Conservation (phyloP, 306 rosid species). For the Argentina anserina region DNA sequence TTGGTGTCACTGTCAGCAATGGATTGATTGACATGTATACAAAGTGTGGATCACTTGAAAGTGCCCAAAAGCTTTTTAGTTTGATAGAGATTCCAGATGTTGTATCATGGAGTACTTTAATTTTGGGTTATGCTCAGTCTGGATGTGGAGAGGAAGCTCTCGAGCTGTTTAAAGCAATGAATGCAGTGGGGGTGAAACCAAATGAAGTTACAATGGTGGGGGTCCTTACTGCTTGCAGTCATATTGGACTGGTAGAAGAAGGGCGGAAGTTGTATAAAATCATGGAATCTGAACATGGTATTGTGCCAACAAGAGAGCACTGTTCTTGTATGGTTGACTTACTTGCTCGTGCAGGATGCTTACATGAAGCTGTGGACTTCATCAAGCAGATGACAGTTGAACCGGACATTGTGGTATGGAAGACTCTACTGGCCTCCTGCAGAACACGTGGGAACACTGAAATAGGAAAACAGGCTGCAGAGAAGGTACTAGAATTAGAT, state of each 20-base stretch:
- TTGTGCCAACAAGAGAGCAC: conserved; percentile 61
- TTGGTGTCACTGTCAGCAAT: conserved; percentile 50
- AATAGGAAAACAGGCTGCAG: conserved; percentile 62
- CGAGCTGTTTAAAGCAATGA: conserved; percentile 53
- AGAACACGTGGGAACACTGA: conserved; percentile 59
- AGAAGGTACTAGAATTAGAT: conserved; percentile 54
- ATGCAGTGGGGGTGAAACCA: conserved; percentile 41
- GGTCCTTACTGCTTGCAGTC: conserved; percentile 74
- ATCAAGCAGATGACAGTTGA: conserved; percentile 45
- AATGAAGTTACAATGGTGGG: conserved; percentile 68
- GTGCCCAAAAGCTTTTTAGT: conserved; percentile 49
- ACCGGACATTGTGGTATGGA: conserved; percentile 67
- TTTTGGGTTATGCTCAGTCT: conserved; percentile 66
- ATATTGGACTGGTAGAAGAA: conserved; percentile 69
- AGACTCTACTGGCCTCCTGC: conserved; percentile 66
- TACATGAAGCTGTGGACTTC: conserved; percentile 57
- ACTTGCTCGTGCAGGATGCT: conserved; percentile 70
- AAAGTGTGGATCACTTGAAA: conserved; percentile 65
- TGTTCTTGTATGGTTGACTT: conserved; percentile 80
- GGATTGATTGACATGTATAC: conserved; percentile 80
- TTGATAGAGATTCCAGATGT: conserved; percentile 46
- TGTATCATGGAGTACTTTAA: conserved; percentile 85
- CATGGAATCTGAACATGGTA: conserved; percentile 58
- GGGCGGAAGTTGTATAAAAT: conserved; percentile 50
- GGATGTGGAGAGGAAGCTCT: conserved; percentile 71